These are phyloP conservation scores for Fomitopsis serialis DNA, from an alignment of 768 basidiomycete genomes.

Conservation along the genomic window DNA sequence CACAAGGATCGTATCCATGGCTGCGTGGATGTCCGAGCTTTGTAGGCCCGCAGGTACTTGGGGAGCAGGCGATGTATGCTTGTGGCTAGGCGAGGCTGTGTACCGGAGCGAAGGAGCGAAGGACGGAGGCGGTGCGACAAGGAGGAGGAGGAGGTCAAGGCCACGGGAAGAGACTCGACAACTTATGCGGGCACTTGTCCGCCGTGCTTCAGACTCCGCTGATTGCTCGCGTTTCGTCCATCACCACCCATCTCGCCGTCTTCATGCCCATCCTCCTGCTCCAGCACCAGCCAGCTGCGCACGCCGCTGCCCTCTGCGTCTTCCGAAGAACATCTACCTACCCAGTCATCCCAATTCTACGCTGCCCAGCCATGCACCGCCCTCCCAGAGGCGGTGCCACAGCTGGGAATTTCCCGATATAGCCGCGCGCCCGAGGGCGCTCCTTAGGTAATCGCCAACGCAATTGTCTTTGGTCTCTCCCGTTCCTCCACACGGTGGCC, in stretches of 20 bases:
- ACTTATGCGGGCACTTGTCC: background rate
- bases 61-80: background rate
- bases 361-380: too few relatives aligned
- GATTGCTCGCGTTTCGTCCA: background rate
- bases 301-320: too few relatives aligned
- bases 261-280: background rate
- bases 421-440: too few relatives aligned
- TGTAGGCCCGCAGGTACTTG: constrained; percentile 2
- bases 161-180: background rate
- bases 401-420: too few relatives aligned
- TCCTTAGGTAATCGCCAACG: too few relatives aligned
- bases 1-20: constrained; percentile 18
- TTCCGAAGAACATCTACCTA: too few relatives aligned
- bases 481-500: too few relatives aligned
- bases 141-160: background rate
- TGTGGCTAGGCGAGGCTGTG: background rate
- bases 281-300: too few relatives aligned
- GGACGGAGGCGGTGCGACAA: background rate
- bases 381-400: too few relatives aligned
- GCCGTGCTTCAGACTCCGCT: constrained; percentile 1
- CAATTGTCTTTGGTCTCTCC: too few relatives aligned
- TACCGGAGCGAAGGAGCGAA: background rate
- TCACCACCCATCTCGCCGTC: background rate
- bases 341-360: too few relatives aligned
- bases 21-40: constrained; percentile 1